Conservation (phyloP, 2,329 filamentous ascomycete genomes). For the Aspergillus candidus region DNA sequence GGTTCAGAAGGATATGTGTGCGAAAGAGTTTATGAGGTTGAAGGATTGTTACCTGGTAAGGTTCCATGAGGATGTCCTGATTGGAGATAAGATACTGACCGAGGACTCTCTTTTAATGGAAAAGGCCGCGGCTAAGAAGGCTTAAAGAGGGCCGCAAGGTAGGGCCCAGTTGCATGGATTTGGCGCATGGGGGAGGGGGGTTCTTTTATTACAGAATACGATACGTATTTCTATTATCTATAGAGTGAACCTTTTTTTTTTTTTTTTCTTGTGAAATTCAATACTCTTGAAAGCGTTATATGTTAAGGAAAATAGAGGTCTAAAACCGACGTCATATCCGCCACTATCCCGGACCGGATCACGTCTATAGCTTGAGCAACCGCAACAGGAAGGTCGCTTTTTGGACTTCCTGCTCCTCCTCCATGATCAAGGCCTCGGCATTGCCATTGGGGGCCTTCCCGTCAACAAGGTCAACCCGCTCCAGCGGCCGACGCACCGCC, state of each 20-base stretch:
- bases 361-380: conserved; percentile 61
- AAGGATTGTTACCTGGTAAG: conserved; percentile 84
- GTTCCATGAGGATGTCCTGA: background rate
- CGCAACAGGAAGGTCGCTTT: conserved; percentile 74
- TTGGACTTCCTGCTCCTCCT: conserved; percentile 82
- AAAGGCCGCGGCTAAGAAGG: conserved; percentile 50
- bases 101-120: background rate
- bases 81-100: conserved; percentile 6
- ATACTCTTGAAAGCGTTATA: background rate
- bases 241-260: background rate
- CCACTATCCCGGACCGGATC: background rate
- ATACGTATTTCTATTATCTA: no score
- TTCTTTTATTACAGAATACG: background rate
- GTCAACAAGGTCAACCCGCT: conserved; percentile 58
- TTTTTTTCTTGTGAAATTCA: background rate
- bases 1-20: conserved; percentile 85
- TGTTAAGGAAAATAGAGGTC: conserved; percentile 2
- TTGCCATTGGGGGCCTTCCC: conserved; percentile 49
- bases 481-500: conserved; percentile 68
- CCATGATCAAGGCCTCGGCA: conserved; percentile 61
- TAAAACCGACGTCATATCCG: conserved; percentile 5
- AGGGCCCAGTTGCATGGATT: background rate
- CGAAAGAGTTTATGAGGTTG: conserved; percentile 72
- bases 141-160: conserved; percentile 20
- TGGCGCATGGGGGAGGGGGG: background rate